Evolutionary conservation across 2,329 filamentous ascomycete species (phyloP), one percentile per base, ranked within the genome.

Genomic region (Paracorniculantispora psalliotae): DNA sequence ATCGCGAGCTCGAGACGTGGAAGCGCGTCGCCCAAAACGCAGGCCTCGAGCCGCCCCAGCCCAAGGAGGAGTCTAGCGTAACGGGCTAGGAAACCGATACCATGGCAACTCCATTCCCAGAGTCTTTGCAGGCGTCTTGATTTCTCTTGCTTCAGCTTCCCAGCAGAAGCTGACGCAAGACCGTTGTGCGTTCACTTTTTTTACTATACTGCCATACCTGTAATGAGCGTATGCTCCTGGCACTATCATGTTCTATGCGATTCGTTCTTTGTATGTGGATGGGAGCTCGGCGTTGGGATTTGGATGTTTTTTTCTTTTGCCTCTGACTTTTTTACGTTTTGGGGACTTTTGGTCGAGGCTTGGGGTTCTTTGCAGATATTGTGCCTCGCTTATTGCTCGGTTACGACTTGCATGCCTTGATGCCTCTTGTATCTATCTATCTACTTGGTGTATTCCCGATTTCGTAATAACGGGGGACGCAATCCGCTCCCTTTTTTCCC

Each of bases 1-100:
- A 90, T 79, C 80, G 87, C 54, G 90, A 93, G 71, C 80, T 89
- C 53, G 88, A 91, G 70, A 87, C 85, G 49, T 93, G 90, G 87
- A 92, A 92, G 78, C 83, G 86, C 65, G 78, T 84, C 33, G 84
- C 83, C 19, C 82, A 86, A 66, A 82, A 78, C 55, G 82, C 83
- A 13, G 85, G 85, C 28, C 72, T 87, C 30, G 74, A 76, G 63
- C 72, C 73, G 33, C 73, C 71, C 26, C 73, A 73, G 56, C 73
- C 73, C 39, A 74, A 73, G 63, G 73, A 75, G 54, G 73, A 75
- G 63, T 62, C 68, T 30, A 64, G 59, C 49, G 47, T 62, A 53
- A 59, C 64, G 41, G 59, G 13, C 9, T 60, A 60, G 59, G 30
- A 21, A 44, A 30, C 44, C 39, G 25, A 23, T n/a, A 21, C 51